Evolutionary conservation across 2,329 filamentous ascomycete species (phyloP).

Genomic region (Arthroderma sp.): DNA sequence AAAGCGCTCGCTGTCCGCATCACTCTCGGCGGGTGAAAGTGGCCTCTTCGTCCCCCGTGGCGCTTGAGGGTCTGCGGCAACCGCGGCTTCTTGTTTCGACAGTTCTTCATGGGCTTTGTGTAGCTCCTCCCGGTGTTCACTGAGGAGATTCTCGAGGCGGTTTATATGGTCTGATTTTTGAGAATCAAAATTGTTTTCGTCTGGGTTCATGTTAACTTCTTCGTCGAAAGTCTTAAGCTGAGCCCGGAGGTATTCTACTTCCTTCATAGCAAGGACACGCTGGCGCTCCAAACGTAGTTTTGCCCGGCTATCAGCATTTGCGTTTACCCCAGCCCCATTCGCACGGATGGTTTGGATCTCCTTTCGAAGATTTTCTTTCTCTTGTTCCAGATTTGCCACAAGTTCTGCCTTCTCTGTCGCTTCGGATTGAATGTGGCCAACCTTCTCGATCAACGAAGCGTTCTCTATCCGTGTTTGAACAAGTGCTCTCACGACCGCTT

Average conservation of each 20-base stretch:
- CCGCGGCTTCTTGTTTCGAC: slow-evolving; percentile 43
- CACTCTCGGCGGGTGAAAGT: slow-evolving; percentile 42
- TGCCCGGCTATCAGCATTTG: slow-evolving; percentile 49
- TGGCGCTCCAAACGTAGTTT: slow-evolving; percentile 72
- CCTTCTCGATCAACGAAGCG: slow-evolving; percentile 62
- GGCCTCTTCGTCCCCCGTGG: slow-evolving; percentile 49
- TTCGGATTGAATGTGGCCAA: slow-evolving; percentile 70
- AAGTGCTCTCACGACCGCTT: slow-evolving; percentile 71
- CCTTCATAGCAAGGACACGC: slow-evolving; percentile 71
- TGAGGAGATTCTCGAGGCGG: slow-evolving; percentile 73
- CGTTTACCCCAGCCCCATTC: slow-evolving; percentile 25
- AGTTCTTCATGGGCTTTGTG: slow-evolving; percentile 62
- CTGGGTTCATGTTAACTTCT: slow-evolving; percentile 65
- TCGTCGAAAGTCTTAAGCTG: slow-evolving; percentile 88
- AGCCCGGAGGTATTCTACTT: slow-evolving; percentile 84
- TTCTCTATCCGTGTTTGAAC: slow-evolving; percentile 70
- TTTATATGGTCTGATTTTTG: slow-evolving; percentile 60
- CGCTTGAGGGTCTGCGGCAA: slow-evolving; percentile 28
- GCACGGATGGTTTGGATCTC: slow-evolving; percentile 60
- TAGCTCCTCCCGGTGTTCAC: slow-evolving; percentile 72
- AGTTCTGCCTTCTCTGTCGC: slow-evolving; percentile 62
- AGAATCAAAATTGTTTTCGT: slow-evolving; percentile 57
- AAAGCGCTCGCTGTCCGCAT: slow-evolving; percentile 53
- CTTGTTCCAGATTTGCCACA: slow-evolving; percentile 57
- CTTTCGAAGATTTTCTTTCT: slow-evolving; percentile 49